Percentiles rank a stretch among this genome's conserved stretches.
These are phyloP conservation scores for Penicillium sp. DNA, from an alignment of 2,329 filamentous ascomycete species.

Conservation along the genomic window DNA sequence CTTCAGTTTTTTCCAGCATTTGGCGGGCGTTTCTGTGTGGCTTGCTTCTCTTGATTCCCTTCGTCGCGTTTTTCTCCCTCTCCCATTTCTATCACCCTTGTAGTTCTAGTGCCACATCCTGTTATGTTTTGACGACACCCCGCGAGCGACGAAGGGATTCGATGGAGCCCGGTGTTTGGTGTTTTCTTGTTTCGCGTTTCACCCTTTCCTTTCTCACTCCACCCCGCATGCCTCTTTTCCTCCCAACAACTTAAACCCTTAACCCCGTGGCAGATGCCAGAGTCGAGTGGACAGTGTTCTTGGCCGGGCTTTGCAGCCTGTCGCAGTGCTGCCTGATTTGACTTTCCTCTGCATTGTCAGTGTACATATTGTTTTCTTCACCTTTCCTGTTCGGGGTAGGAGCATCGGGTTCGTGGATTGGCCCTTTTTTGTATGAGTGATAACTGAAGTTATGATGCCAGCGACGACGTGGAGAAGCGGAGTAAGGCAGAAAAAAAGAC, in stretches of 20 bases:
- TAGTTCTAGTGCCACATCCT: slow-evolving; percentile 36
- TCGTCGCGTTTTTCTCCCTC: slow-evolving; percentile 30
- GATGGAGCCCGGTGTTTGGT: slow-evolving; percentile 20
- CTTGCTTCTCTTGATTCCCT: slow-evolving; percentile 25
- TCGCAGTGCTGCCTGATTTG: slow-evolving; percentile 24
- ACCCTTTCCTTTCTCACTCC: slow-evolving; percentile 9
- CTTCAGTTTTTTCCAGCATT: slow-evolving; percentile 33
- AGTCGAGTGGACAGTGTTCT: background rate
- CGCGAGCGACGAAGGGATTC: slow-evolving; percentile 26
- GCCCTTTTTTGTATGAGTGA: slow-evolving; percentile 38
- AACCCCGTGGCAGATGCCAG: slow-evolving; percentile 19
- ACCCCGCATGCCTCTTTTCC: slow-evolving; percentile 10
- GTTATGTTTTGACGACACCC: slow-evolving; percentile 29
- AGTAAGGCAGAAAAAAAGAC: slow-evolving; percentile 32
- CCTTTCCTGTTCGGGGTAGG: slow-evolving; percentile 23
- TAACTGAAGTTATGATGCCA: slow-evolving; percentile 44
- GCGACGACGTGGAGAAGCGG: slow-evolving; percentile 32
- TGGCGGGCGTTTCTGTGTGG: slow-evolving; percentile 38
- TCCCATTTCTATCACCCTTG: slow-evolving; percentile 28
- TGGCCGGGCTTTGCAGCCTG: background rate
- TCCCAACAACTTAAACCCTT: slow-evolving; percentile 12
- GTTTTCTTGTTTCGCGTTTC: slow-evolving; percentile 17
- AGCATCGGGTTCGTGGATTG: slow-evolving; percentile 16
- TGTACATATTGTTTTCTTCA: slow-evolving; percentile 42
- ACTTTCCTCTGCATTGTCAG: slow-evolving; percentile 29